Conservation (phyloP, 305 asterid genomes). For the Rubia balearica region DNA sequence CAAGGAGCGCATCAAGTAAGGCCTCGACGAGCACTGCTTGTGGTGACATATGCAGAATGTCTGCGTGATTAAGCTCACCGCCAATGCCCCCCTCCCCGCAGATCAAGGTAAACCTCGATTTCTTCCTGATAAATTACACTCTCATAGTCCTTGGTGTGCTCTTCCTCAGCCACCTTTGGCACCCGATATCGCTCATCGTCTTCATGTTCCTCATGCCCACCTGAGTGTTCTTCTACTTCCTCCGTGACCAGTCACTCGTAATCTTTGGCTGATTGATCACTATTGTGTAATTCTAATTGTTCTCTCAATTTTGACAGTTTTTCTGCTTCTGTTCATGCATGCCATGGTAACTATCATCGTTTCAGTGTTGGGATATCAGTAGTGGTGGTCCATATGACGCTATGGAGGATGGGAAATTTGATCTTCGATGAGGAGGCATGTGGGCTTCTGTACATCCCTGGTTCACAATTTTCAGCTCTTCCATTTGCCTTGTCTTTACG, state of each 20-base stretch:
- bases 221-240: no score
- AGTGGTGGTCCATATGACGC: constrained; percentile 60
- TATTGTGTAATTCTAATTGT: constrained; percentile 45
- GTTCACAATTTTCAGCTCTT: constrained; percentile 17
- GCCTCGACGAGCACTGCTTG: constrained; percentile 70
- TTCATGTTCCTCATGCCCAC: no score
- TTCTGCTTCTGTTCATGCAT: constrained; percentile 57
- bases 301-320: constrained; percentile 37
- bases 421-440: constrained; percentile 53
- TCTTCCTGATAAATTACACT: constrained; percentile 27
- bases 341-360: constrained; percentile 39
- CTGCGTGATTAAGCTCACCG: constrained; percentile 44
- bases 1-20: constrained; percentile 57
- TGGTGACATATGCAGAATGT: constrained; percentile 59
- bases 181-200: no score
- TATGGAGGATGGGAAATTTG: constrained; percentile 70
- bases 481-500: no score
- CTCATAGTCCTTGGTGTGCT: no score
- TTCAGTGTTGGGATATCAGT: constrained; percentile 50
- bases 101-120: constrained; percentile 40
- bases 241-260: constrained; percentile 64
- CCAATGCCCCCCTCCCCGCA: constrained; percentile 35
- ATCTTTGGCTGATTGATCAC: constrained; percentile 23
- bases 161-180: no score
- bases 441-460: constrained; percentile 34